Conservation (phyloP, 2,329 filamentous ascomycete species). For the Endoconidiophora laricicola region DNA sequence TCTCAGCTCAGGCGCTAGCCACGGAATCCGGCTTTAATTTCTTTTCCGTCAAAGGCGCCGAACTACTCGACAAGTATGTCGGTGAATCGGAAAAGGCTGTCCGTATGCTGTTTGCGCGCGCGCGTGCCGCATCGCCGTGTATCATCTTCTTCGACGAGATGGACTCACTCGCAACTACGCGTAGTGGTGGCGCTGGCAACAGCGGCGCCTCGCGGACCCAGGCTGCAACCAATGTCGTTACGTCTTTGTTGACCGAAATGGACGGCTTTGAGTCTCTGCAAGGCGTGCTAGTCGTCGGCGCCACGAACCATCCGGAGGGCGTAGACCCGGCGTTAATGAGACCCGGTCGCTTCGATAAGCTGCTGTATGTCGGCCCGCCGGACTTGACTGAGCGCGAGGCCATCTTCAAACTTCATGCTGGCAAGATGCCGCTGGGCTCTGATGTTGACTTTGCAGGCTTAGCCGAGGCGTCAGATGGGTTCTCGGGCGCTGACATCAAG, state of each 20-base stretch:
- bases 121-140: constrained; percentile 67
- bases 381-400: constrained; percentile 55
- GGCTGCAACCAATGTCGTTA: constrained; percentile 63
- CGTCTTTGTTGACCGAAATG: constrained; percentile 85
- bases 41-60: constrained; percentile 82
- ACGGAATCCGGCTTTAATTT: constrained; percentile 88
- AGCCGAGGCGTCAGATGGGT: constrained; percentile 51
- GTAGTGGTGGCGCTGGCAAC: constrained; percentile 32
- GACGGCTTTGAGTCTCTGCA: constrained; percentile 78
- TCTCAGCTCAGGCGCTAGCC: constrained; percentile 78
- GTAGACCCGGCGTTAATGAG: constrained; percentile 76
- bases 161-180: constrained; percentile 39
- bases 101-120: constrained; percentile 71
- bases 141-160: constrained; percentile 69
- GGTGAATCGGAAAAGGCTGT: constrained; percentile 82
- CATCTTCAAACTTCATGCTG: constrained; percentile 54
- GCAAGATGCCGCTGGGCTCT: constrained; percentile 37
- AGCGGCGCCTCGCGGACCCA: constrained; percentile 20
- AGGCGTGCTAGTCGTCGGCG: constrained; percentile 73
- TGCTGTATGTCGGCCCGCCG: constrained; percentile 75
- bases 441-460: constrained; percentile 52
- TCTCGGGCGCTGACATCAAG: constrained; percentile 70
- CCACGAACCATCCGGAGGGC: constrained; percentile 77
- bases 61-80: constrained; percentile 92
- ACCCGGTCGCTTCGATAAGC: constrained; percentile 68